Percentiles rank a stretch among this genome's conserved stretches.
phyloP scores from a whole-genome alignment of 331 rosid genomes.

The Ulmus americana region DNA sequence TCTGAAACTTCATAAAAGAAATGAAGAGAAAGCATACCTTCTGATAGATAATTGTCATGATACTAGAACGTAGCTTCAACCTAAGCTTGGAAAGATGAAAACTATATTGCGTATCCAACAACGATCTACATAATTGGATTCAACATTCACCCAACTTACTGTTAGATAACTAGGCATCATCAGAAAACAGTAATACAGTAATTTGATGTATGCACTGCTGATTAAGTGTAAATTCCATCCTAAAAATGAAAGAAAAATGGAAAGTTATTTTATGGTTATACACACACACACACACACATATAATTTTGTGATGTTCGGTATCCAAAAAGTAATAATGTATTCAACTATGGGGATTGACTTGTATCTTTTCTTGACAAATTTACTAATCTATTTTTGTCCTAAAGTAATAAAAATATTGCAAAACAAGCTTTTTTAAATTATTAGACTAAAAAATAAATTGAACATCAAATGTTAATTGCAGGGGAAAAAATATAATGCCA shows the following conservation, averaged over 20 bases:
- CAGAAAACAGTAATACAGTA: not conserved
- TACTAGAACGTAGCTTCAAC: constrained; percentile 82
- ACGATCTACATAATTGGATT: constrained; percentile 53
- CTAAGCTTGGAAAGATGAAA: constrained; percentile 79
- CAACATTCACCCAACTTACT: constrained; percentile 22
- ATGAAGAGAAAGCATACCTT: constrained; percentile 42
- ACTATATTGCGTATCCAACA: constrained; percentile 79
- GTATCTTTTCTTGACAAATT: too few relatives aligned
- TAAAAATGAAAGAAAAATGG: not conserved
- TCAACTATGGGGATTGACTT: too few relatives aligned
- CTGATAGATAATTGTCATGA: constrained; percentile 73
- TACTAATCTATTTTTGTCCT: too few relatives aligned
- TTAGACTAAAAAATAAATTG: not conserved
- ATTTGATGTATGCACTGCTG: too few relatives aligned
- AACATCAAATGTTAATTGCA: not conserved
- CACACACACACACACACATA: too few relatives aligned
- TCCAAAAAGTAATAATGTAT: not conserved
- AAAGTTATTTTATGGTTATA: not conserved
- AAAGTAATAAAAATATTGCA: too few relatives aligned
- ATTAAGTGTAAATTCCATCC: not conserved
- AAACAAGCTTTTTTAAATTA: not conserved
- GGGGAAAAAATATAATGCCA: not conserved
- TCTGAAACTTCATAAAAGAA: not conserved
- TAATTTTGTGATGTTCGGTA: not conserved
- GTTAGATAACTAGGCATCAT: not conserved